These are phyloP conservation scores for Macadamia tetraphylla DNA, from an alignment of 164 flowering plant genomes.

Conservation along the genomic window DNA sequence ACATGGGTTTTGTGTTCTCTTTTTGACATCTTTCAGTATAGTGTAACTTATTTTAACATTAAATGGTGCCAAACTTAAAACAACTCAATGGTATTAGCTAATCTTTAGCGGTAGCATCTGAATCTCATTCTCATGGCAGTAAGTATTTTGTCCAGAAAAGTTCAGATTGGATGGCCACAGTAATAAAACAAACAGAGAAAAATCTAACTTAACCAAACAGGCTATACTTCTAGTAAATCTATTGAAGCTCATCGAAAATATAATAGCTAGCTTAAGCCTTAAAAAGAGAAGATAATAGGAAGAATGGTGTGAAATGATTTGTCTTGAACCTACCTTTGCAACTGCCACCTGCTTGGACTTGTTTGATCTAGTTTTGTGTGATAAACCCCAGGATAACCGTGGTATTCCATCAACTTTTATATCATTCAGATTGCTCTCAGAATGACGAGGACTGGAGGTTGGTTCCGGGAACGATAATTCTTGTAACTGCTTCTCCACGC, in stretches of 20 bases:
- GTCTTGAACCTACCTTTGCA: conserved; percentile 36
- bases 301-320: neutral
- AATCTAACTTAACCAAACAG: neutral
- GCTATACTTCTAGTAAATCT: neutral
- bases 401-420: conserved; percentile 61
- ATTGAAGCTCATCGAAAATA: neutral
- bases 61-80: no score
- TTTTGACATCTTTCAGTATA: no score
- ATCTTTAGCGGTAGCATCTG: no score
- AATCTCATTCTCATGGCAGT: no score
- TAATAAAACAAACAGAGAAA: neutral
- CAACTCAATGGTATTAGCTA: no score
- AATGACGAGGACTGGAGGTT: conserved; percentile 19
- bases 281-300: neutral
- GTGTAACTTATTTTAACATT: no score
- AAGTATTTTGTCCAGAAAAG: neutral
- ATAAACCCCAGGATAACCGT: conserved; percentile 38
- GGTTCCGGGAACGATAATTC: conserved; percentile 42
- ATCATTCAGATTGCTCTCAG: conserved; percentile 20
- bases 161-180: neutral
- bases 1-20: no score
- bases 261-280: neutral
- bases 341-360: conserved; percentile 47
- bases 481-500: conserved; percentile 24
- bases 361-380: conserved; percentile 47